Conservation (phyloP, 2,329 filamentous ascomycete species). For the Aspergillus bombycis region DNA sequence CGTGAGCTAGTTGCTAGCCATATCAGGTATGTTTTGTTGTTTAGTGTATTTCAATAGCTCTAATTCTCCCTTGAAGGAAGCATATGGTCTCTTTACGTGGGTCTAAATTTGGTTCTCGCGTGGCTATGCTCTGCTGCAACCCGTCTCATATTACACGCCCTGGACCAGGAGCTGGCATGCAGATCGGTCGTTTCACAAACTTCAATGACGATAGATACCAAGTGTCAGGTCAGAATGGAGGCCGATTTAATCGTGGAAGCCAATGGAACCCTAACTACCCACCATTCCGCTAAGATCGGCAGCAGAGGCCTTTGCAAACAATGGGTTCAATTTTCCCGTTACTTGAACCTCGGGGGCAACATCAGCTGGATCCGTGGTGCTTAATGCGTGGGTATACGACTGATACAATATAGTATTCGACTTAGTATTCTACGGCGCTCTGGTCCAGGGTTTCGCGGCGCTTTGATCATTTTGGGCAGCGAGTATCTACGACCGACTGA, state of each 20-base stretch:
- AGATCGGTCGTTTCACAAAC: conserved; percentile 62
- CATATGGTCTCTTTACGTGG: conserved; percentile 99
- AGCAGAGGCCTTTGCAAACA: not conserved
- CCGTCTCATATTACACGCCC: conserved; percentile 86
- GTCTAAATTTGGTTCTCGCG: conserved; percentile 96
- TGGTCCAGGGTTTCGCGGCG: not conserved
- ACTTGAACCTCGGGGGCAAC: not conserved
- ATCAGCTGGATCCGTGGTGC: not conserved
- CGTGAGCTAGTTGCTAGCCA: conserved; percentile 91
- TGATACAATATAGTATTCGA: not conserved
- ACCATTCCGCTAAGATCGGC: conserved; percentile 38
- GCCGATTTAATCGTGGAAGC: conserved; percentile 38
- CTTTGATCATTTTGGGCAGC: not conserved
- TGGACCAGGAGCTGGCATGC: conserved; percentile 75
- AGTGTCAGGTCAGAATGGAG: conserved; percentile 42
- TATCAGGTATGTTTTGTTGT: conserved; percentile 63
- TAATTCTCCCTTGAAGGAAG: conserved; percentile 57
- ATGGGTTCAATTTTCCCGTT: not conserved
- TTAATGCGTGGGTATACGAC: not conserved
- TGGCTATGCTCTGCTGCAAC: conserved; percentile 98
- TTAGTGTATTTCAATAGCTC: not conserved
- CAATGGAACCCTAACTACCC: conserved; percentile 43
- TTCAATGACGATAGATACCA: conserved; percentile 48
- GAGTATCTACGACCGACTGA: not conserved
- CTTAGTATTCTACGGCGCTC: not conserved